Evolutionary conservation across 2,329 filamentous ascomycete genomes (phyloP).

Genomic region (Verticillium albo-atrum): DNA sequence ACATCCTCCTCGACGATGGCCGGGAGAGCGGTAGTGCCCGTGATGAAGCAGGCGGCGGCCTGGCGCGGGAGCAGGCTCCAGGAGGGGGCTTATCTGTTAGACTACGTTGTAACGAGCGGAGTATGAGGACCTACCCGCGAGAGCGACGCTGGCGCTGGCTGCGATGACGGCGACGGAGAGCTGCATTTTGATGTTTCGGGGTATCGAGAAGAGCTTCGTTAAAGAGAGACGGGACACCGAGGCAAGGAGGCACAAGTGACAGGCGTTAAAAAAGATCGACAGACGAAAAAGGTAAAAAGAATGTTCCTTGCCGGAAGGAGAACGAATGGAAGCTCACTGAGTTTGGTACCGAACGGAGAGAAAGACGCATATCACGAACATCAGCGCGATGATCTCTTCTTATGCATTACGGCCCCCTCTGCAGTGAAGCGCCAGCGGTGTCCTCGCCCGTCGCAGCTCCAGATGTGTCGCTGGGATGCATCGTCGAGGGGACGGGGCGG

Average conservation of each 20-base stretch:
- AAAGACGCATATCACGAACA: not conserved
- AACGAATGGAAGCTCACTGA: constrained; percentile 1
- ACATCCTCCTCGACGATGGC: constrained; percentile 41
- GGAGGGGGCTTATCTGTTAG: constrained; percentile 8
- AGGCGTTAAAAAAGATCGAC: not conserved
- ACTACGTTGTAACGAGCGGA: not conserved
- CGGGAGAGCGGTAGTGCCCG: constrained; percentile 46
- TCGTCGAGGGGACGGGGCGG: not conserved
- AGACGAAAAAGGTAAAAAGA: not conserved
- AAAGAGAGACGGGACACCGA: not conserved
- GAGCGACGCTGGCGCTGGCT: constrained; percentile 7
- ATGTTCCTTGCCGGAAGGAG: constrained; percentile 1
- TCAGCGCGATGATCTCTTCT: not conserved
- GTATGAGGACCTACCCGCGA: constrained; percentile 3
- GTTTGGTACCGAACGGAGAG: not conserved
- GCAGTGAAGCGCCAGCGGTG: not conserved
- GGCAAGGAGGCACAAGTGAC: not conserved
- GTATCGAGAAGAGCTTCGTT: not conserved
- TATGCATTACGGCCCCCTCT: not conserved
- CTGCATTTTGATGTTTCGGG: constrained; percentile 7
- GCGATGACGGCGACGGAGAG: constrained; percentile 9
- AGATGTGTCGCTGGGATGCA: not conserved
- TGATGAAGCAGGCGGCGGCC: constrained; percentile 45
- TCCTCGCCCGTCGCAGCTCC: not conserved
- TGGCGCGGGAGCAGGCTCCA: constrained; percentile 19